Conservation (phyloP, 805 yeast genomes). For the Ogataea glucozyma region DNA sequence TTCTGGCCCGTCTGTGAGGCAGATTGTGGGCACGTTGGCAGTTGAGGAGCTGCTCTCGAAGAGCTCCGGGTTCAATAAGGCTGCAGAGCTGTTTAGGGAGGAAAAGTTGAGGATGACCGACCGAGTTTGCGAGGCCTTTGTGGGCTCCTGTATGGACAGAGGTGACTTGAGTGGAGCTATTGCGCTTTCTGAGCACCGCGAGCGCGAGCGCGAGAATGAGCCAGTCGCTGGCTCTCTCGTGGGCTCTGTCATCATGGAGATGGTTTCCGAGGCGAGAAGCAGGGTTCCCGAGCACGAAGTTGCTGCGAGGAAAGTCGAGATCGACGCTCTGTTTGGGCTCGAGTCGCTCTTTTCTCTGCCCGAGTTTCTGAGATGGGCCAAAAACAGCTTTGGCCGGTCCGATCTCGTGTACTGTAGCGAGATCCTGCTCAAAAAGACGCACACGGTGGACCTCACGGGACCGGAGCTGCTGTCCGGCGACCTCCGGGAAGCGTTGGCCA, state of each 20-base stretch:
- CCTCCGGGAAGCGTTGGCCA: too few species aligned
- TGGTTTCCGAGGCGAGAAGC: too few species aligned
- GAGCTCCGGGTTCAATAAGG: not conserved
- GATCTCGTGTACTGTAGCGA: slow-evolving; percentile 1
- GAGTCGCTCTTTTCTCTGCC: not conserved
- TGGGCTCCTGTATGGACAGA: slow-evolving; percentile 1
- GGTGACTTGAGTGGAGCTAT: slow-evolving; percentile 1
- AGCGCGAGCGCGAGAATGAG: too few species aligned
- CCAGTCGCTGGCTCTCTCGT: too few species aligned
- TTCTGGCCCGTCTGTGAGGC: not conserved
- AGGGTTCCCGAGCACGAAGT: too few species aligned
- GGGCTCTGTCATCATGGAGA: too few species aligned
- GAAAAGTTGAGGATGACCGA: not conserved
- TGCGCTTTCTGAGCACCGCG: not conserved
- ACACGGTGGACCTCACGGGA: not conserved
- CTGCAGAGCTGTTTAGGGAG: not conserved
- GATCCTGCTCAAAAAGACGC: not conserved
- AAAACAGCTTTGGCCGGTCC: not conserved
- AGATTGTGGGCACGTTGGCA: too few species aligned
- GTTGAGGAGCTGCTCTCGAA: too few species aligned
- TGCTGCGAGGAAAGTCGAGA: too few species aligned
- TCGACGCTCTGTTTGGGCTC: not conserved
- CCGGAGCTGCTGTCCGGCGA: not conserved
- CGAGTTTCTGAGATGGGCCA: slow-evolving; percentile 2
- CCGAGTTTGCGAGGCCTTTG: not conserved